Evolutionary conservation across 768 basidiomycete genomes (phyloP).

Genomic region (Cystobasidium ongulense): DNA sequence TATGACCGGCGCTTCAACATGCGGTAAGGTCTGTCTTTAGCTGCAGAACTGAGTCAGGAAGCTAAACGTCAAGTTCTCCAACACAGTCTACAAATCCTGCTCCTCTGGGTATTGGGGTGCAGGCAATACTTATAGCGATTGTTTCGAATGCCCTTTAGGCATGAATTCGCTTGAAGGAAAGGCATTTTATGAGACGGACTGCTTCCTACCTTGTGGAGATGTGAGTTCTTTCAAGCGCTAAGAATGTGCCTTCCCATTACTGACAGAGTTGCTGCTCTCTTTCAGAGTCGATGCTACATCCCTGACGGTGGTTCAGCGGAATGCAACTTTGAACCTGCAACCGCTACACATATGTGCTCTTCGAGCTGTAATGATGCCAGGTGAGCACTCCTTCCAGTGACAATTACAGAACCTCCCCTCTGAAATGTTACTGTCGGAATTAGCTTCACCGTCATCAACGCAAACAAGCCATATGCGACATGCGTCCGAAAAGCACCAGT

Average conservation of each 20-base stretch:
- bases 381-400: background rate
- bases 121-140: conserved; percentile 2
- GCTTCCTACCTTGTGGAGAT: conserved; percentile 20
- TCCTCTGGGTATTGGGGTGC: conserved; percentile 2
- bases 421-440: background rate
- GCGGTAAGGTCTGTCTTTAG: background rate
- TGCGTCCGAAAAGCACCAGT: background rate
- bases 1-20: background rate
- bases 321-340: conserved; percentile 6
- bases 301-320: conserved; percentile 19
- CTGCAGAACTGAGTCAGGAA: background rate
- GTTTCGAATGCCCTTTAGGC: conserved; percentile 3
- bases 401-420: background rate
- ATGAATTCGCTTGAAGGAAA: conserved; percentile 18
- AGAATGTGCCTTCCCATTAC: too few relatives aligned
- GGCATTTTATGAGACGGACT: conserved; percentile 12
- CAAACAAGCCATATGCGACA: conserved; percentile 12
- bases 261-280: background rate
- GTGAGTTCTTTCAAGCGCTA: too few relatives aligned
- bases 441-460: conserved; percentile 25
- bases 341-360: conserved; percentile 5
- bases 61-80: background rate
- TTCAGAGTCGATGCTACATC: conserved; percentile 6
- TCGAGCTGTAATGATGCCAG: conserved; percentile 12
- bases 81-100: conserved; percentile 17